A percentile compares a stretch with the other conserved stretches of the same genome.
phyloP scores from a whole-genome alignment of 768 basidiomycete species.

The Pluteus cervinus region DNA sequence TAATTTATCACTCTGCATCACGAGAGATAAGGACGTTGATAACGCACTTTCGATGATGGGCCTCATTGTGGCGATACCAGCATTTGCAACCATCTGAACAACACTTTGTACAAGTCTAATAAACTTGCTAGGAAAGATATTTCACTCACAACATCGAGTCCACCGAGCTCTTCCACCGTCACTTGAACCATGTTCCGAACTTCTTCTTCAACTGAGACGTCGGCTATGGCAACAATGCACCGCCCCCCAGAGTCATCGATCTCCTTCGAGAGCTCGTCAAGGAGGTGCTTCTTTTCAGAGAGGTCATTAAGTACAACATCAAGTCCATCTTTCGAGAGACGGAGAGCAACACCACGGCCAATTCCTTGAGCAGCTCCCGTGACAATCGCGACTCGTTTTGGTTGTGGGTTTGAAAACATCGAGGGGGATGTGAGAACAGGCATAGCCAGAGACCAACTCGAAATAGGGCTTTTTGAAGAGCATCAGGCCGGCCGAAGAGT shows the following conservation, averaged over 20 bases:
- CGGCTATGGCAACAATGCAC: conserved; percentile 19
- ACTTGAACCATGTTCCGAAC: conserved; percentile 33
- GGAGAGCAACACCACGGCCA: conserved; percentile 39
- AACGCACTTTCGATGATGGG: conserved; percentile 9
- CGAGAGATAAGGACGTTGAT: not conserved
- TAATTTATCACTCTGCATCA: not conserved
- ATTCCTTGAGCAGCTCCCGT: conserved; percentile 39
- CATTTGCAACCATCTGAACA: conserved; percentile 31
- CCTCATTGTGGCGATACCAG: conserved; percentile 14
- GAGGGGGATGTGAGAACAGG: too few species aligned
- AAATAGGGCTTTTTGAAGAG: too few species aligned
- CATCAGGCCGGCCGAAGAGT: too few species aligned
- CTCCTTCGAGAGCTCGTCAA: conserved; percentile 21
- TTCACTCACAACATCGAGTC: conserved; percentile 43
- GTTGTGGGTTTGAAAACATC: too few species aligned
- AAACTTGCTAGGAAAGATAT: too few species aligned
- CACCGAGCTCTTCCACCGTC: conserved; percentile 29
- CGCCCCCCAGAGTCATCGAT: conserved; percentile 20
- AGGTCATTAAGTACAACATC: conserved; percentile 42
- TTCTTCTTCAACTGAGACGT: conserved; percentile 35
- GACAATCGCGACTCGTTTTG: conserved; percentile 20
- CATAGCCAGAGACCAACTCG: too few species aligned
- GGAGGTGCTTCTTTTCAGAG: conserved; percentile 17
- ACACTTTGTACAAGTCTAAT: too few species aligned
- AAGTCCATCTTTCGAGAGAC: conserved; percentile 41